Percentiles rank a stretch among this genome's conserved stretches.
Evolutionary conservation across 2,329 filamentous ascomycete species (phyloP).

Genomic region (Trichoderma sp.): DNA sequence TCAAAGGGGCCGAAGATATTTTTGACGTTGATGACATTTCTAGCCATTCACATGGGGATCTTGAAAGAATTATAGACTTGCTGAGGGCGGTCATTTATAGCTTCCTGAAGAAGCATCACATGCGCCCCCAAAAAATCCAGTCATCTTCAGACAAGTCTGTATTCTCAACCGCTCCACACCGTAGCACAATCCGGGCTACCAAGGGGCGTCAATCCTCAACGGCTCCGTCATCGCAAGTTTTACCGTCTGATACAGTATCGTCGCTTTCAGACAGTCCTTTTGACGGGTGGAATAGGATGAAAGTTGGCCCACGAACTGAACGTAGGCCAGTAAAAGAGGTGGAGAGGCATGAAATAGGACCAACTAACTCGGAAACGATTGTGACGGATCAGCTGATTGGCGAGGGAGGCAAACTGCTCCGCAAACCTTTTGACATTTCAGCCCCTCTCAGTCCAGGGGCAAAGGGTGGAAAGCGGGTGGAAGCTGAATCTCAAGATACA

Average conservation of each 20-base stretch:
- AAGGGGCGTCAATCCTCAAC: slow-evolving; percentile 13
- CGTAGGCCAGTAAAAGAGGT: neutral
- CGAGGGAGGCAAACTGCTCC: slow-evolving; percentile 41
- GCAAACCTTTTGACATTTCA: slow-evolving; percentile 44
- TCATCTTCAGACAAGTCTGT: slow-evolving; percentile 26
- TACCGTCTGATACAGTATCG: neutral
- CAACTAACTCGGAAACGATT: neutral
- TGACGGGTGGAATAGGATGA: slow-evolving; percentile 40
- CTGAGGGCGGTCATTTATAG: slow-evolving; percentile 67
- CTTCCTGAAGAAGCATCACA: slow-evolving; percentile 72
- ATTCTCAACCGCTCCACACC: slow-evolving; percentile 28
- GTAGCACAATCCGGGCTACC: slow-evolving; percentile 23
- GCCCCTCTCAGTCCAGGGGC: slow-evolving; percentile 22
- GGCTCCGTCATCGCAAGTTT: slow-evolving; percentile 20
- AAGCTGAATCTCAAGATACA: neutral
- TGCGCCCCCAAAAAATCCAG: slow-evolving; percentile 51
- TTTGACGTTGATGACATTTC: slow-evolving; percentile 41
- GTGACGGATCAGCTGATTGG: slow-evolving; percentile 36
- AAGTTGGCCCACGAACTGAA: slow-evolving; percentile 26
- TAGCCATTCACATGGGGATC: slow-evolving; percentile 44
- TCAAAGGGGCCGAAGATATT: slow-evolving; percentile 32
- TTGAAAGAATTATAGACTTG: slow-evolving; percentile 57
- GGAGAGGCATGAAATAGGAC: neutral
- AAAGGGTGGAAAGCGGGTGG: neutral
- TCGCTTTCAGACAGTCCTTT: slow-evolving; percentile 30